Base-by-base conservation (phyloP, 164 flowering plant genomes). In the Macadamia integrifolia region DNA sequence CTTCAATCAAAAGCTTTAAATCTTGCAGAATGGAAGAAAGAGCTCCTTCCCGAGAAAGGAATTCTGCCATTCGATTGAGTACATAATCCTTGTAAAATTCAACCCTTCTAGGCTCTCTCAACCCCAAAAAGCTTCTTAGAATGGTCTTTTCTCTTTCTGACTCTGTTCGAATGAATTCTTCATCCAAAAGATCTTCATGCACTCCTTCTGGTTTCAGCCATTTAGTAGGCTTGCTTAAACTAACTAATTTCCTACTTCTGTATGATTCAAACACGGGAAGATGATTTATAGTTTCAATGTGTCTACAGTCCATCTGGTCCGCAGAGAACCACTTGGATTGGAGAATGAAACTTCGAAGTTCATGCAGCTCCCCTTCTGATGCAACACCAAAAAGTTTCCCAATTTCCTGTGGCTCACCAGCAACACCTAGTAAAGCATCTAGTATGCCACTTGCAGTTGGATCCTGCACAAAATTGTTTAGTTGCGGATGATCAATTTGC, bases 281-380 rank as follows among this genome's bases (percentile, higher is more conserved):
- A 68, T 76, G 79, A 75, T 84, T 91, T 72, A 91, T 83, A 31
- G 80, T 58, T 48, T 83, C 72, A 60, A 88, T 81, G 72, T 90
- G 91, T 42, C 65, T 64, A 13, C 67, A 60, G 69, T 80, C 79
- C 80, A 93, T 81, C 63, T 74, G 77, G 52, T 77, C 84, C 61
- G 83, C 90, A 75, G 65, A 66, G 65, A 90, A 94, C 98, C 98
- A 94, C 75, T 88, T 94, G 8, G 89, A 87, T 82, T 94, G 98
- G 60, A 91, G 90, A 83, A 94, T 75, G 80, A 84, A 94, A 79
- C 91, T 86, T 65, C 93, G 82, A 66, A 94, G 86, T 71, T 91
- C 98, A 78, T 86, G 97, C 74, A 88, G 68, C 79, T 89, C 98
- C 58, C 90, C 91, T 76, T 85, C 91, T 23, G 83, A 79, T 62